These are phyloP conservation scores for Exophiala calicioides DNA, from an alignment of 2,329 filamentous ascomycete species.

Conservation along the genomic window DNA sequence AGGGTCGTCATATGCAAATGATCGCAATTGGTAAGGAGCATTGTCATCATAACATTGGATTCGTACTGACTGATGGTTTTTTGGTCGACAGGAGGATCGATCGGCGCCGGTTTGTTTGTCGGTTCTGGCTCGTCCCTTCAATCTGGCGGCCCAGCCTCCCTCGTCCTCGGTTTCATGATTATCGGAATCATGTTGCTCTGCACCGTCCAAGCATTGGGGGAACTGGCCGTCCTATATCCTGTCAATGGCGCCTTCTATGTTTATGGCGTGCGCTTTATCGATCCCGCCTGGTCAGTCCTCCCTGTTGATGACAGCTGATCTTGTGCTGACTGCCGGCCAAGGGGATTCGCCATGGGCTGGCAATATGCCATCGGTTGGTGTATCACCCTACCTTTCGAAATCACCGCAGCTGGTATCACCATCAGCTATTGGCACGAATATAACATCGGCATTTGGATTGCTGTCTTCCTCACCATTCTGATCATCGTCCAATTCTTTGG, in stretches of 20 bases:
- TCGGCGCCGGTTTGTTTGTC: slow-evolving; percentile 35
- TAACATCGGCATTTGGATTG: slow-evolving; percentile 70
- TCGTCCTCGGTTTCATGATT: slow-evolving; percentile 51
- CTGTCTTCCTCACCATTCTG: slow-evolving; percentile 75
- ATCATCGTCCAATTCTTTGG: slow-evolving; percentile 83
- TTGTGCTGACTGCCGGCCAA: not conserved
- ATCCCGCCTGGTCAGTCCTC: slow-evolving; percentile 74
- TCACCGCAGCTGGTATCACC: slow-evolving; percentile 72
- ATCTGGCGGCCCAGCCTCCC: slow-evolving; percentile 40
- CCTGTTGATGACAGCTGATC: not conserved
- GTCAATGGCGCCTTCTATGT: slow-evolving; percentile 89
- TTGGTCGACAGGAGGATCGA: slow-evolving; percentile 39
- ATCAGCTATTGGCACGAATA: slow-evolving; percentile 35
- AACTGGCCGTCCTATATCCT: slow-evolving; percentile 86
- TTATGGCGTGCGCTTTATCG: slow-evolving; percentile 89
- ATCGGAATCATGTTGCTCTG: slow-evolving; percentile 81
- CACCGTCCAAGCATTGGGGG: slow-evolving; percentile 86
- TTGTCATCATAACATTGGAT: not conserved
- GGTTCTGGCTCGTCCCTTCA: slow-evolving; percentile 35
- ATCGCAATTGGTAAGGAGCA: slow-evolving; percentile 29
- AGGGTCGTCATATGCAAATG: slow-evolving; percentile 32
- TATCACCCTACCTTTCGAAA: slow-evolving; percentile 76
- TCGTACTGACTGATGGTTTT: slow-evolving; percentile 5
- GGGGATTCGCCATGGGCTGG: slow-evolving; percentile 86
- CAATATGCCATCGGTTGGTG: slow-evolving; percentile 93